Percentiles rank a stretch among this genome's conserved stretches.
phyloP scores from a whole-genome alignment of 768 basidiomycete genomes.

The Omphalotus guepiniiformis region DNA sequence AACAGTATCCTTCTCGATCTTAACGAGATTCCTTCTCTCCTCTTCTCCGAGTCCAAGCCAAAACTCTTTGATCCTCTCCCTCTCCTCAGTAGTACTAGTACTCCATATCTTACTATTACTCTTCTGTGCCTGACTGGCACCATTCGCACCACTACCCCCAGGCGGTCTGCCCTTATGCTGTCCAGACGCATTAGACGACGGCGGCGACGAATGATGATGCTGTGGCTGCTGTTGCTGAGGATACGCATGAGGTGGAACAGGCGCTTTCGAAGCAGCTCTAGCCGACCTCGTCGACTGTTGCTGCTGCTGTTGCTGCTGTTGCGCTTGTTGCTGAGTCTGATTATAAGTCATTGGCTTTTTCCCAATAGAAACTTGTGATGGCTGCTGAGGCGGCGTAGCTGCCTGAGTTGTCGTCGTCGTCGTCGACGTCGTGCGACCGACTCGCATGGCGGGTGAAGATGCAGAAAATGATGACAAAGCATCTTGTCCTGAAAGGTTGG shows the following conservation, averaged over 20 bases:
- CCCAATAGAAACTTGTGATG: conserved; percentile 81
- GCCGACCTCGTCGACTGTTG: conserved; percentile 30
- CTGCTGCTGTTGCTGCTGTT: conserved; percentile 26
- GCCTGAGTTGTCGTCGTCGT: conserved; percentile 20
- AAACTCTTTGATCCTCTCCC: conserved; percentile 97
- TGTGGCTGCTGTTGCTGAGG: conserved; percentile 42
- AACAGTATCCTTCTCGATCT: conserved; percentile 97
- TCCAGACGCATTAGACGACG: conserved; percentile 25
- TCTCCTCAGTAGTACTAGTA: conserved; percentile 86
- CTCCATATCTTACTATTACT: conserved; percentile 89
- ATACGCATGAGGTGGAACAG: conserved; percentile 47
- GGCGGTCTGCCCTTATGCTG: conserved; percentile 17
- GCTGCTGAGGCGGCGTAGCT: conserved; percentile 35
- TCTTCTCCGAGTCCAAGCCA: conserved; percentile 93
- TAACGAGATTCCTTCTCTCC: conserved; percentile 88
- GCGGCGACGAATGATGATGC: conserved; percentile 57
- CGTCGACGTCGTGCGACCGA: neutral
- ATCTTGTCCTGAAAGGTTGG: no score
- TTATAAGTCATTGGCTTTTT: conserved; percentile 89
- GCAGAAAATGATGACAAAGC: conserved; percentile 5
- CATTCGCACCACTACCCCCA: conserved; percentile 18
- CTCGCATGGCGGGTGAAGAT: neutral
- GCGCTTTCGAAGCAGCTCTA: conserved; percentile 52
- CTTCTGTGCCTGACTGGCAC: conserved; percentile 18
- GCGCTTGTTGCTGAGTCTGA: conserved; percentile 29